Evolutionary conservation across 1,284 basidiomycete species (phyloP).

Genomic region (Tylopilus sp.): DNA sequence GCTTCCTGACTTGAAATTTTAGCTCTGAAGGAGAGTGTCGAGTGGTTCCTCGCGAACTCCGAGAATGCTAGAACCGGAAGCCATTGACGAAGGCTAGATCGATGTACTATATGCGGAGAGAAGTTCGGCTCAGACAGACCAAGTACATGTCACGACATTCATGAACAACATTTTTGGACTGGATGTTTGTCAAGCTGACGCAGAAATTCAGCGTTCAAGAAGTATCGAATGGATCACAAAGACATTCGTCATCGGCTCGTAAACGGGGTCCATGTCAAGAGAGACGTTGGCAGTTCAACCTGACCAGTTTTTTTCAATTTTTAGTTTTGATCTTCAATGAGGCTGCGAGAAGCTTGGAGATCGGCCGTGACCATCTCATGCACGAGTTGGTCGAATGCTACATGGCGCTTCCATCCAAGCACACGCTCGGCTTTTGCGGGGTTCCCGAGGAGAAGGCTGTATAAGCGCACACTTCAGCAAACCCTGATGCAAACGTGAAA

Average conservation of each 20-base stretch:
- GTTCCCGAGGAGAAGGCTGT: conserved; percentile 73
- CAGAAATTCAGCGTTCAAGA: not conserved
- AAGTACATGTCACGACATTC: not conserved
- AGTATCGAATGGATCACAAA: not conserved
- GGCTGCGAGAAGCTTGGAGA: conserved; percentile 61
- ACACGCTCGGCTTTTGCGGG: conserved; percentile 80
- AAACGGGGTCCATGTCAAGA: conserved; percentile 8
- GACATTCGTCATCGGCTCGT: not conserved
- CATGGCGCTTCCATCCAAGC: conserved; percentile 83
- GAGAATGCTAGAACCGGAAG: conserved; percentile 54
- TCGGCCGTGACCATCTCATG: conserved; percentile 87
- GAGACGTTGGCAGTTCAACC: not conserved
- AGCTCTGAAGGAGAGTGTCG: conserved; percentile 68
- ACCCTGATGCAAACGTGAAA: conserved; percentile 1
- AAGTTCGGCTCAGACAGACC: not conserved
- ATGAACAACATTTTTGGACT: not conserved
- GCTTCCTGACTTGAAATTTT: conserved; percentile 2
- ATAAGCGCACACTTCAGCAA: conserved; percentile 9
- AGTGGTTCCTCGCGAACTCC: conserved; percentile 80
- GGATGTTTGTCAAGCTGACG: not conserved
- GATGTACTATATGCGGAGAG: conserved; percentile 6
- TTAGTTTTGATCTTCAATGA: conserved; percentile 79
- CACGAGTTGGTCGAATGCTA: conserved; percentile 77
- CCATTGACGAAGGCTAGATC: conserved; percentile 11
- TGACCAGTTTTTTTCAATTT: not conserved